Base-by-base conservation (phyloP, 495 filamentous ascomycete genomes). In the Penicillium samsonianum region DNA sequence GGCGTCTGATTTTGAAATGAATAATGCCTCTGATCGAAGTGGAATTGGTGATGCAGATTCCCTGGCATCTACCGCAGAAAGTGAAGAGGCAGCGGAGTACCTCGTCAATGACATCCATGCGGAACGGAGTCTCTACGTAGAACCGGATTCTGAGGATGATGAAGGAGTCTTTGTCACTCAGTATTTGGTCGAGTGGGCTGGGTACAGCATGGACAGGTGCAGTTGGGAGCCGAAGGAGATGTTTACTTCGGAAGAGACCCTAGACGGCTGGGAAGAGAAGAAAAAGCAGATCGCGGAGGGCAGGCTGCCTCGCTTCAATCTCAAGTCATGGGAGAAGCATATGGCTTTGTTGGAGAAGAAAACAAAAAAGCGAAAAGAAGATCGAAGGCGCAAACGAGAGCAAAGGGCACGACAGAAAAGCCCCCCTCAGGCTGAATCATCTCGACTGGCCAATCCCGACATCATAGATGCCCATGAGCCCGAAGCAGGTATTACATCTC, bases 101-200 rank as follows among this genome's bases (percentile, higher is more conserved):
- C 69, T 72, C 6, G 70, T 83, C 3, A 78, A 80, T 46, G 61
- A 61, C 3, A 73, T 82, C 40, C 65, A 78, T 5, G 81, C 82
- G 10, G 82, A 90, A 62, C 67, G 72, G 9, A 26, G 19, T 23
- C 19, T 19, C 23, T 42, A 19, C 19, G 19, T 37, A 25, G 47
- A 50, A 19, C 47, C 47, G 11, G 47, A 37, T 19, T 50, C 47
- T 5, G 47, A 50, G 22, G 31, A 50, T n/a, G 50, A 53, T 1
- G 37, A 53, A 20, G 50, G 23, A 11, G 38, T 40, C 23, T 30
- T 28, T 16, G 17, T 42, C 16, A 63, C 68, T 30, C 72, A 60
- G 55, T 91, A 86, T 62, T 75, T 91, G 4, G 80, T 90, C 23
- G 75, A 80, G 54, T 92, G 89, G 89, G 75, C 76, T 23, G 79